phyloP scores from a whole-genome alignment of 495 filamentous ascomycete genomes.

The Tuber magnatum region DNA sequence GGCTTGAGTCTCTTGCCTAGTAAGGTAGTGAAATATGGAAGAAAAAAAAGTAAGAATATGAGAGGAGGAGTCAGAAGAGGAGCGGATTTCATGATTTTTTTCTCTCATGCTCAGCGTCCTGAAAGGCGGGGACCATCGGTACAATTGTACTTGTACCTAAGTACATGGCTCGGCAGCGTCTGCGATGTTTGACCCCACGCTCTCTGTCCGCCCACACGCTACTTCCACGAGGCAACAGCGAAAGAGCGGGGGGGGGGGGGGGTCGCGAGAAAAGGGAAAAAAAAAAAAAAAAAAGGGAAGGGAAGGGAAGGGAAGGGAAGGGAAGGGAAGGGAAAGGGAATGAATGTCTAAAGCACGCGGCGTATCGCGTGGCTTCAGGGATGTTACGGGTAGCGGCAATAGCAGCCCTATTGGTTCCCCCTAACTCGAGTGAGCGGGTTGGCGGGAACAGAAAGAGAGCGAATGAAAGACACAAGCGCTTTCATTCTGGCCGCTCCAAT shows the following conservation, averaged over 20 bases:
- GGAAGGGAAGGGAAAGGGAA: slow-evolving; percentile 17
- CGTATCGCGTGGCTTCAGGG: slow-evolving; percentile 33
- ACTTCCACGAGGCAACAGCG: slow-evolving; percentile 19
- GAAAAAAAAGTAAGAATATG: not conserved
- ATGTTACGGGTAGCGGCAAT: slow-evolving; percentile 36
- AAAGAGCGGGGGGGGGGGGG: slow-evolving; percentile 11
- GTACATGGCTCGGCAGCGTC: slow-evolving; percentile 1
- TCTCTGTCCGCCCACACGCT: slow-evolving; percentile 12
- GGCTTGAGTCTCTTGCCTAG: not conserved
- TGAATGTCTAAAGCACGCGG: slow-evolving; percentile 14
- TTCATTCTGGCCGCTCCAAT: not conserved
- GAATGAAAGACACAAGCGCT: not conserved
- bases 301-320: slow-evolving; percentile 19
- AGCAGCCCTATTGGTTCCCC: slow-evolving; percentile 30
- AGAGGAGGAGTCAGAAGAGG: not conserved
- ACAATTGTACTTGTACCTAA: too few relatives aligned
- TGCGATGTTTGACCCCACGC: slow-evolving; percentile 20
- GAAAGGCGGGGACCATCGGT: slow-evolving; percentile 8
- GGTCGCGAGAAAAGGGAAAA: slow-evolving; percentile 18
- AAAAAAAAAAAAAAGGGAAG: slow-evolving; percentile 14
- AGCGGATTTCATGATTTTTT: slow-evolving; percentile 7
- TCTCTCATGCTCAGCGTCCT: slow-evolving; percentile 7
- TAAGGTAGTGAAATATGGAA: too few relatives aligned
- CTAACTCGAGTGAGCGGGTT: not conserved
- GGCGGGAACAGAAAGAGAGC: not conserved